phyloP scores from a whole-genome alignment of 2,329 filamentous ascomycete species.

The Fonsecaea pedrosoi region DNA sequence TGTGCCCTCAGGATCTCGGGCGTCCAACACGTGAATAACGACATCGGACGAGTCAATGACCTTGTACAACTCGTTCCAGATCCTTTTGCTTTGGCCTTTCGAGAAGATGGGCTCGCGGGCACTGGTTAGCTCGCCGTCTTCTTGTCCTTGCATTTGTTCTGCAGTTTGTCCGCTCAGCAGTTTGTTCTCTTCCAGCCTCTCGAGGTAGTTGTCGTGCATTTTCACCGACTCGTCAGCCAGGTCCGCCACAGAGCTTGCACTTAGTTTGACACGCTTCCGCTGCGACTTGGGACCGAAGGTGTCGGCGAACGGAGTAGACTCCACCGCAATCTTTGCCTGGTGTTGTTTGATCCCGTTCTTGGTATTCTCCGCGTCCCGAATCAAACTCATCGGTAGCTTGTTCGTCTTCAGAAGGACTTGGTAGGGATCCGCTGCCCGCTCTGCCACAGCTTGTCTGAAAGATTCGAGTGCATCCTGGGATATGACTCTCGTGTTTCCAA shows the following conservation, averaged over 20 bases:
- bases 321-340: conserved; percentile 90
- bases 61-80: conserved; percentile 97
- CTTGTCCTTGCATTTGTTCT: conserved; percentile 57
- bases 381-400: conserved; percentile 94
- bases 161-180: conserved; percentile 70
- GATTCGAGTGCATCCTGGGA: conserved; percentile 84
- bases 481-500: conserved; percentile 90
- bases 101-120: conserved; percentile 87
- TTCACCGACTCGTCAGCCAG: conserved; percentile 79
- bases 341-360: conserved; percentile 86
- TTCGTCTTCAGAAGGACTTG: conserved; percentile 95
- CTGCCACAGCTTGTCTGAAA: conserved; percentile 90
- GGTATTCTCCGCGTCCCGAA: conserved; percentile 76
- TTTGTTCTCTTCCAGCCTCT: conserved; percentile 78
- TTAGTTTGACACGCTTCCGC: conserved; percentile 88
- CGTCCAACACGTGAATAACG: conserved; percentile 89
- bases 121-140: conserved; percentile 61
- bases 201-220: conserved; percentile 80
- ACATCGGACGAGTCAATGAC: conserved; percentile 96
- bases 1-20: conserved; percentile 87
- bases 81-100: conserved; percentile 93
- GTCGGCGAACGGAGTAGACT: conserved; percentile 82
- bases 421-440: conserved; percentile 88
- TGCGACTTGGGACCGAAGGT: conserved; percentile 95
- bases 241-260: conserved; percentile 79